These are phyloP conservation scores for Pontederia crassipes DNA, from an alignment of 176 grass and related monocot genomes.

Conservation along the genomic window DNA sequence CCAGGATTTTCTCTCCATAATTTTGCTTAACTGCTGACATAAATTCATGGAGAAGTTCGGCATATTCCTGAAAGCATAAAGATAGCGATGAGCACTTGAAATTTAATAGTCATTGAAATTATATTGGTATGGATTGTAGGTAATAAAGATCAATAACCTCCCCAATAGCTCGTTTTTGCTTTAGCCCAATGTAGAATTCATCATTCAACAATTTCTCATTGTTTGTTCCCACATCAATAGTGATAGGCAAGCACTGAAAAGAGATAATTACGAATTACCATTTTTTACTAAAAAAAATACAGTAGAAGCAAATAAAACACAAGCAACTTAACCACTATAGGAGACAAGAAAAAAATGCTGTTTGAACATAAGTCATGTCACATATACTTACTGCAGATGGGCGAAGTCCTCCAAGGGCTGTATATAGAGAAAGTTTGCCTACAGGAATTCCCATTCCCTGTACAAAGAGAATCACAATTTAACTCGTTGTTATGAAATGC, in stretches of 20 bases:
- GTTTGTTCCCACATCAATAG: conserved; percentile 98
- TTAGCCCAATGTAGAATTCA: conserved; percentile 92
- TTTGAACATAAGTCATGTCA: no score
- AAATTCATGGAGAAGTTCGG: conserved; percentile 83
- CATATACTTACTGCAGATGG: conserved; percentile 74
- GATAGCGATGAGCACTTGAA: conserved; percentile 12
- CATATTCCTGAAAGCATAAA: conserved; percentile 57
- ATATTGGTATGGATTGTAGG: conserved; percentile 4
- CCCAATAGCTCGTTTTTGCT: conserved; percentile 78
- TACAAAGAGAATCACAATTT: conserved; percentile 14
- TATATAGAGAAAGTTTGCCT: conserved; percentile 98
- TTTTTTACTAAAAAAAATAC: no score
- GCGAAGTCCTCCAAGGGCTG: conserved; percentile 83
- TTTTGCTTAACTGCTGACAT: conserved; percentile 85
- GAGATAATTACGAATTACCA: neutral
- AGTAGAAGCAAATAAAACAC: no score
- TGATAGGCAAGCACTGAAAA: conserved; percentile 85
- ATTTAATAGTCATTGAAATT: conserved; percentile 3
- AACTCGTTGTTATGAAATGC: conserved; percentile 15
- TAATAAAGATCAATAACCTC: conserved; percentile 30
- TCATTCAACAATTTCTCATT: conserved; percentile 74
- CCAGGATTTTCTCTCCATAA: conserved; percentile 92
- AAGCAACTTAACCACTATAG: no score
- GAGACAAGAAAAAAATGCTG: no score
- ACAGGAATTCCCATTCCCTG: conserved; percentile 99